Evolutionary conservation across 495 filamentous ascomycete genomes (phyloP), one percentile per base, ranked within the genome.

Genomic region (Lepraria neglecta): DNA sequence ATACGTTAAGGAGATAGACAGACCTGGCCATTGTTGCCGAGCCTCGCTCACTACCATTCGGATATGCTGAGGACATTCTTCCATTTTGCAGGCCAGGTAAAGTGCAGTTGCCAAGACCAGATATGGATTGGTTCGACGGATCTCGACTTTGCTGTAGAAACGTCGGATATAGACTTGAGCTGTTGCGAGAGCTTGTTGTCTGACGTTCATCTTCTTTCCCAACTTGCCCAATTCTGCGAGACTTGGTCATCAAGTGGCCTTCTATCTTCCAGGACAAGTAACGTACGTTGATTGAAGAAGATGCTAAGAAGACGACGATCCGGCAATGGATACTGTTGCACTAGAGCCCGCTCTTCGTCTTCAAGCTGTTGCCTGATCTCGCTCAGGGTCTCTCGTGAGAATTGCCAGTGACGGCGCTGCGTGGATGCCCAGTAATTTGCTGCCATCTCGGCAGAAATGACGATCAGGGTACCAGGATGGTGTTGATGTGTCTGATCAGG

Each of bases 11-110:
- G 33, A 4, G 24, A 14, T 9, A 17, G 38, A 46, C 51, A 31
- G 80, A 87, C 89, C 85, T 69, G 90, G 88, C 90, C 91, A 98
- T 46, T 92, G 76, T 53, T 83, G 80, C n/a, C 90, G 83, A 5
- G 92, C 90, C 72, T 98, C 92, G 6, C 81, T 84, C 3, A 91
- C 84, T 47, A 98, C 82, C 54, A 92, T 80, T 38, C 92, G 82
- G 63, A 98, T 97, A 73, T 98, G 95, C 72, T 96, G 92, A 31
- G 94, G 95, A 64, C 87, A 92, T 74, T 98, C 94, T 73, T 98
- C 94, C 89, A 95, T 96, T 74, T 98, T 98, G 76, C 91, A 95
- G 52, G 95, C 94, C 40, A 98, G 79, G 74, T 98, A 98, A 63
- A 97, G 77, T 30, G 92, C 90, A 5, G 94, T 97, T 31, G 89